phyloP scores from a whole-genome alignment of 441 rosid species.

The Euphorbia celastroides region DNA sequence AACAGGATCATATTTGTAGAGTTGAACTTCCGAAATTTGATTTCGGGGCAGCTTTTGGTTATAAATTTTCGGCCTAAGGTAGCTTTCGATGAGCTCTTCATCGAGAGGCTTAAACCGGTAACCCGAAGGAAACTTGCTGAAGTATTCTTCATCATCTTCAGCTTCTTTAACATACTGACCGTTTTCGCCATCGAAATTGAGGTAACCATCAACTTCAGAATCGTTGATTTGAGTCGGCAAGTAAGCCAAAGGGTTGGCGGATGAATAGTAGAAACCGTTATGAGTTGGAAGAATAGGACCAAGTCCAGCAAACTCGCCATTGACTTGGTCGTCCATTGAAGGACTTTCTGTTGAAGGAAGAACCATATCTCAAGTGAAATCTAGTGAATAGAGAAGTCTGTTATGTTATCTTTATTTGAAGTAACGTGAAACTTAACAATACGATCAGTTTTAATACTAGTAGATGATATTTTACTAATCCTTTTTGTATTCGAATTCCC shows the following conservation, averaged over 20 bases:
- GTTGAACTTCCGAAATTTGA: conserved; percentile 12
- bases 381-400: neutral
- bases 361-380: neutral
- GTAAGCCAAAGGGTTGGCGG: too few species aligned
- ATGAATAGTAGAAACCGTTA: too few species aligned
- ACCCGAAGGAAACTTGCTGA: conserved; percentile 14
- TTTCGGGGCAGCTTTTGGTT: conserved; percentile 6
- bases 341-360: neutral
- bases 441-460: too few species aligned
- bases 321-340: neutral
- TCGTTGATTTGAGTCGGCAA: neutral
- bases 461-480: too few species aligned
- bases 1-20: conserved; percentile 18
- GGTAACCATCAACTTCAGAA: neutral
- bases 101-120: conserved; percentile 18
- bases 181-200: neutral
- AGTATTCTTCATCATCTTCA: neutral
- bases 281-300: neutral
- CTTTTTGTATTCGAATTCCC: too few species aligned
- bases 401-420: too few species aligned
- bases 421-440: too few species aligned
- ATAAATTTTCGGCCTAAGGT: conserved; percentile 15
- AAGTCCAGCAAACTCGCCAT: neutral
- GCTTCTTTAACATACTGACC: neutral
- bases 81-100: conserved; percentile 15